Base-by-base conservation (phyloP, 1,284 basidiomycete genomes). In the Phellinidium pouzarii region DNA sequence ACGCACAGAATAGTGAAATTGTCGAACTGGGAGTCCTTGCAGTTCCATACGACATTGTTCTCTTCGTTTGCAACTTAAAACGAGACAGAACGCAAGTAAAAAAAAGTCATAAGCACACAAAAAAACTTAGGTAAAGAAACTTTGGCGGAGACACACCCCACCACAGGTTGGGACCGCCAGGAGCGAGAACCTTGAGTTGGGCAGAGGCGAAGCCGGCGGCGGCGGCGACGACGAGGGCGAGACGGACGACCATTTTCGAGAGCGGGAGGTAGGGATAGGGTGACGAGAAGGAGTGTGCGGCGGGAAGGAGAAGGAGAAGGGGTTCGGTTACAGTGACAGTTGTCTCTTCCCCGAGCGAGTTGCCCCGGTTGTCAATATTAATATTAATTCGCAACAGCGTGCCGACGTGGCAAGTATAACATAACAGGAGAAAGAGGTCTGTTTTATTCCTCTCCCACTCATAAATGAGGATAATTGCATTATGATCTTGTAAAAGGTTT, bases 41-140 rank as follows among this genome's bases (percentile, higher is more conserved):
- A 76, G 5, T 65, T 68, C 74, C 74, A 76, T 9, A 65, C 58
- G 27, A 76, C 58, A 20, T 64, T 69, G 61, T 76, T 76, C 25
- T 44, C 20, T 14, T 69, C 66, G 29, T 59, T 51, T 3, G 68
- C 60, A 37, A 71, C 71, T 70, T 50, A 4, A 14, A 25, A 17
- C 45, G 53, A 44, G 5, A 37, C 29, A 12, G 36, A 55, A 2
- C 46, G n/a, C n/a, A 57, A 14, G 45, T 14, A 41, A 14, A n/a
- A 42, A 38, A n/a, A 25, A 26, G 29, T 22, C 9, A 20, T 42
- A 17, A 25, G 19, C 40, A 11, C 11, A 31, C 9, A 26, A 46
- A 14, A 14, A 3, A 14, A 8, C 11, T 7, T 31, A 31, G 29
- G 29, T 8, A 34, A 34, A 7, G 31, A 34, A 14, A n/a, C n/a